These are phyloP conservation scores for Gastrolobium villosum DNA, from an alignment of 306 rosid species.

Conservation along the genomic window DNA sequence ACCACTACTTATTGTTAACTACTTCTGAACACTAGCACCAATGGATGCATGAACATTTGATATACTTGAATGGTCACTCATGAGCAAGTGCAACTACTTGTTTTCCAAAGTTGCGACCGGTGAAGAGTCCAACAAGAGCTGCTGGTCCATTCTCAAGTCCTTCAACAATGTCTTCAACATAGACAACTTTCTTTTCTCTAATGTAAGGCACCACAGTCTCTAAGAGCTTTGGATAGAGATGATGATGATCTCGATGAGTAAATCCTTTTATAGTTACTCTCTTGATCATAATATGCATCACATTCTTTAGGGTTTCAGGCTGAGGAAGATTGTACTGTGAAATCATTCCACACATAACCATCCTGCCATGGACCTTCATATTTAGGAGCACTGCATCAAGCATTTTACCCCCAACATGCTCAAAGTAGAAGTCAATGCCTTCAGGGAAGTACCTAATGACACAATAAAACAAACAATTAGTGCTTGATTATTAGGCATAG, in stretches of 20 bases:
- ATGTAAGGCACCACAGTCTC: conserved; percentile 47
- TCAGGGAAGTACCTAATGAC: conserved; percentile 48
- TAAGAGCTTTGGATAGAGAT: conserved; percentile 48
- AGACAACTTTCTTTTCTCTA: conserved; percentile 45
- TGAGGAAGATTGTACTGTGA: conserved; percentile 51
- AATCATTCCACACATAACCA: conserved; percentile 50
- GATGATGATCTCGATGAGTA: conserved; percentile 44
- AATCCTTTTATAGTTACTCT: conserved; percentile 51
- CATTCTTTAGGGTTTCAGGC: conserved; percentile 42
- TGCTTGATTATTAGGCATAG: background rate
- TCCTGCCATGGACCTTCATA: conserved; percentile 41
- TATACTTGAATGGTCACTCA: conserved; percentile 29
- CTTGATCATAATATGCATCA: conserved; percentile 40
- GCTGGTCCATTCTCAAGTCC: conserved; percentile 54
- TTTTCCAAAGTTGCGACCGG: conserved; percentile 50
- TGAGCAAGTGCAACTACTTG: conserved; percentile 43
- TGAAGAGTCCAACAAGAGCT: conserved; percentile 51
- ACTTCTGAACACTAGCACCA: background rate
- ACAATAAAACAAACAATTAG: background rate
- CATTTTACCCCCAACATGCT: conserved; percentile 56
- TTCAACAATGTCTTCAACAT: conserved; percentile 54
- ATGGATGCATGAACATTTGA: conserved; percentile 30
- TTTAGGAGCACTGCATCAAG: conserved; percentile 53
- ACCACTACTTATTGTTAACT: background rate
- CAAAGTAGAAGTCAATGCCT: conserved; percentile 49